Percentiles rank a stretch among this genome's conserved stretches.
Conservation (phyloP, 164 flowering plant species). For the Aristolochia californica region DNA sequence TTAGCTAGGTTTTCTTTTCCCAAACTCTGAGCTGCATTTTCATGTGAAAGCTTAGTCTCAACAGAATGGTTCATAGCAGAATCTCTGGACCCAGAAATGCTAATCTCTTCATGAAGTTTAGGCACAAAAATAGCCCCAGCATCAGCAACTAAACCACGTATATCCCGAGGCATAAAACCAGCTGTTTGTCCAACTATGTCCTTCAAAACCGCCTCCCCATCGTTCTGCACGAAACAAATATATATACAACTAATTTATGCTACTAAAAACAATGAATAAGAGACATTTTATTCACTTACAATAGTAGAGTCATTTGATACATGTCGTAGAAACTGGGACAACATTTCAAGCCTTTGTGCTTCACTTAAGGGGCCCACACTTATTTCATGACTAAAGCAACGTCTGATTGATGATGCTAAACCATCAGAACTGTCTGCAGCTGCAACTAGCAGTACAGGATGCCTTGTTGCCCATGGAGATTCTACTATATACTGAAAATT, state of each 20-base stretch:
- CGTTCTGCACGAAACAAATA: slow-evolving; percentile 34
- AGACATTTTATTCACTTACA: slow-evolving; percentile 26
- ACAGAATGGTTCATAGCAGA: slow-evolving; percentile 7
- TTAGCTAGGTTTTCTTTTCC: slow-evolving; percentile 45
- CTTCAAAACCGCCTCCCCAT: slow-evolving; percentile 41
- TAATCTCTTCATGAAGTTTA: slow-evolving; percentile 11
- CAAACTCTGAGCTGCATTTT: slow-evolving; percentile 16
- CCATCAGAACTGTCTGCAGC: slow-evolving; percentile 74
- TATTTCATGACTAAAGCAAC: slow-evolving; percentile 92
- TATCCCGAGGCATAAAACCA: slow-evolving; percentile 83
- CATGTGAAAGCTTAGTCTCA: slow-evolving; percentile 6
- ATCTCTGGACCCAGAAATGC: slow-evolving; percentile 13
- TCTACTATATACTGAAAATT: slow-evolving; percentile 29
- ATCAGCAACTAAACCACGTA: slow-evolving; percentile 75
- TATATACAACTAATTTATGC: background rate
- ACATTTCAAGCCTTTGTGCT: slow-evolving; percentile 71
- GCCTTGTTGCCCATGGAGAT: slow-evolving; percentile 21
- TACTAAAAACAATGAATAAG: background rate
- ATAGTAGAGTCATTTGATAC: slow-evolving; percentile 31
- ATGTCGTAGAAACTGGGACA: slow-evolving; percentile 46
- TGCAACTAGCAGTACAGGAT: slow-evolving; percentile 61
- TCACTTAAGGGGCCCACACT: slow-evolving; percentile 65
- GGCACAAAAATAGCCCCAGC: slow-evolving; percentile 52
- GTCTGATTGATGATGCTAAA: slow-evolving; percentile 65
- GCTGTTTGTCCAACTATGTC: slow-evolving; percentile 77